Conservation (phyloP, 345 rosid genomes). For the Salix caprea region DNA sequence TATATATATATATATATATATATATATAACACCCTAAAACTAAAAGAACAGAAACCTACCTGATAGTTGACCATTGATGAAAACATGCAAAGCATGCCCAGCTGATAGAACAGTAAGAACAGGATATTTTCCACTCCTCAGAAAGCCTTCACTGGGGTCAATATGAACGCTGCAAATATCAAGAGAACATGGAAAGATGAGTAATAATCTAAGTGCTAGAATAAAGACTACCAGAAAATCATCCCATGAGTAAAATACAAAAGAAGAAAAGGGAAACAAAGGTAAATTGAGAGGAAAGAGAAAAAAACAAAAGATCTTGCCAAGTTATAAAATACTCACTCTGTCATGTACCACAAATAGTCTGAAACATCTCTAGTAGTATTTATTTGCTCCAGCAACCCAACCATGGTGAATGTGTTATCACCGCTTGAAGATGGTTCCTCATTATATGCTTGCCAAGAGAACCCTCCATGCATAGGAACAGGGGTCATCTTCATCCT, state of each 20-base stretch:
- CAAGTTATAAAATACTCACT: slow-evolving; percentile 52
- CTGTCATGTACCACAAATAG: slow-evolving; percentile 96
- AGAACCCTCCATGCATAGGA: slow-evolving; percentile 76
- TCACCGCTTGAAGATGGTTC: slow-evolving; percentile 61
- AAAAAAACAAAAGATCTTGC: neutral
- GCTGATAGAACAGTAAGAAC: slow-evolving; percentile 60
- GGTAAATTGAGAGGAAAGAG: neutral
- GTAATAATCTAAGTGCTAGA: neutral
- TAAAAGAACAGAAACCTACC: slow-evolving; percentile 33
- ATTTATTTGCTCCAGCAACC: slow-evolving; percentile 95
- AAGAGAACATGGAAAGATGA: neutral
- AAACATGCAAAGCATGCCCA: slow-evolving; percentile 72
- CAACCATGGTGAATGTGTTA: slow-evolving; percentile 63
- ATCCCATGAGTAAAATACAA: neutral
- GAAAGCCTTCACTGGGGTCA: slow-evolving; percentile 31
- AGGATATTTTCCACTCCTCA: slow-evolving; percentile 28
- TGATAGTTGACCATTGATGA: slow-evolving; percentile 68
- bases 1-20: neutral
- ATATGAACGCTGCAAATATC: slow-evolving; percentile 28
- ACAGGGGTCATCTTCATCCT: slow-evolving; percentile 81
- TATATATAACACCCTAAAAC: neutral
- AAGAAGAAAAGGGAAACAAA: neutral
- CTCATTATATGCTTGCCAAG: slow-evolving; percentile 93
- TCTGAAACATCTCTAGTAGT: slow-evolving; percentile 84
- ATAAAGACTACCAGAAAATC: neutral